Conservation (phyloP, 108 stramenopile genomes). For the Pelagomonas calceolata region DNA sequence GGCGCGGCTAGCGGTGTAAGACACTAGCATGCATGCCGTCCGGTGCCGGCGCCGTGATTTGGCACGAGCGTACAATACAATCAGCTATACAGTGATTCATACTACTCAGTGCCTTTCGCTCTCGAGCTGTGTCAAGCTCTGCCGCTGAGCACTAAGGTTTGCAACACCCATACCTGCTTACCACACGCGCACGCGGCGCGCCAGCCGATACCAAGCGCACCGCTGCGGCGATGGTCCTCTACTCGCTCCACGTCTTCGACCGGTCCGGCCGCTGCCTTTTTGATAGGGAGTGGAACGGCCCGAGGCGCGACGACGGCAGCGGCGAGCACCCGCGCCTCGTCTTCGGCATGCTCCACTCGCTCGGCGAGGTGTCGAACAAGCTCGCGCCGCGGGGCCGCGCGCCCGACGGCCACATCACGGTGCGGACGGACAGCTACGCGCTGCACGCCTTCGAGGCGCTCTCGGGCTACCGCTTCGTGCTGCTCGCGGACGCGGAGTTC, state of each 20-base stretch:
- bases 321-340: constrained; percentile 32
- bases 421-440: constrained; percentile 26
- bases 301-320: constrained; percentile 19
- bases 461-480: constrained; percentile 30
- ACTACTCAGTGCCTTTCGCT: too few relatives aligned
- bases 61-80: too few relatives aligned
- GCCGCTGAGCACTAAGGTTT: too few relatives aligned
- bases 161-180: too few relatives aligned
- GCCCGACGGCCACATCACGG: background rate
- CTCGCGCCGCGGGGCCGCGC: too few relatives aligned
- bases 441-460: constrained; percentile 27
- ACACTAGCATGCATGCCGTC: too few relatives aligned
- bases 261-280: constrained; percentile 1
- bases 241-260: background rate
- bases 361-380: constrained; percentile 10
- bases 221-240: background rate
- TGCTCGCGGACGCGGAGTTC: constrained; percentile 29
- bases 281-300: constrained; percentile 27
- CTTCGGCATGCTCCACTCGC: constrained; percentile 34
- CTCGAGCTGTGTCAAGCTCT: too few relatives aligned
- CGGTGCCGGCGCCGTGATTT: too few relatives aligned
- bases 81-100: too few relatives aligned
- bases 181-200: too few relatives aligned
- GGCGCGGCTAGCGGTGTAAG: too few relatives aligned
- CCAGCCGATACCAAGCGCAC: too few relatives aligned